Evolutionary conservation across 2,329 filamentous ascomycete species (phyloP).

Genomic region (Pseudocercospora crystallina): DNA sequence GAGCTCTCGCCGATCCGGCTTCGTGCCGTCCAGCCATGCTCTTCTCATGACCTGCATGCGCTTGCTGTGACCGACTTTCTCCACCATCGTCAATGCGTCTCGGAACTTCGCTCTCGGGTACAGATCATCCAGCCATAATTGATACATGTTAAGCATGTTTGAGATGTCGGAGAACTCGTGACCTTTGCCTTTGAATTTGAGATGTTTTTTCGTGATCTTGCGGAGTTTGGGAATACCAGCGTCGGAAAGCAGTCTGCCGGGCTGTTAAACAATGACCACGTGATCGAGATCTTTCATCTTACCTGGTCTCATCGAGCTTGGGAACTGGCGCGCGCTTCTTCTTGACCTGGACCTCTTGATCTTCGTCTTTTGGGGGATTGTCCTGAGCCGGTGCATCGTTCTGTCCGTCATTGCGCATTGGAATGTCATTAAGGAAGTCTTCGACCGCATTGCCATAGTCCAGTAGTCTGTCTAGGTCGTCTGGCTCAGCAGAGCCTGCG

Average conservation of each 20-base stretch:
- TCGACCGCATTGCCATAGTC: conserved; percentile 68
- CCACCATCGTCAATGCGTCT: conserved; percentile 85
- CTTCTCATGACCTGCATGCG: conserved; percentile 70
- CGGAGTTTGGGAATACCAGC: conserved; percentile 81
- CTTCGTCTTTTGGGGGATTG: conserved; percentile 61
- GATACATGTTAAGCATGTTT: conserved; percentile 83
- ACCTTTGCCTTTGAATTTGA: conserved; percentile 88
- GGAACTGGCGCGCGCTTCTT: conserved; percentile 75
- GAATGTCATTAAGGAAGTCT: conserved; percentile 48
- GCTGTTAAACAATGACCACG: too few relatives aligned
- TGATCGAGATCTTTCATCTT: conserved; percentile 9
- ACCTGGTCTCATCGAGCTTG: conserved; percentile 84
- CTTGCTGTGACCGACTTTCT: conserved; percentile 88
- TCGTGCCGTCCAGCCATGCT: conserved; percentile 80
- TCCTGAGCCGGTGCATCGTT: conserved; percentile 47
- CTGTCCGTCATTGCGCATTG: conserved; percentile 43
- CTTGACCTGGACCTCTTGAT: conserved; percentile 79
- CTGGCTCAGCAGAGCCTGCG: conserved; percentile 29
- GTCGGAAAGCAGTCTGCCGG: conserved; percentile 70
- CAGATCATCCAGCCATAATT: conserved; percentile 93
- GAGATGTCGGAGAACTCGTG: conserved; percentile 91
- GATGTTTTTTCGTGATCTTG: conserved; percentile 63
- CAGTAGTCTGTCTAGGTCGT: conserved; percentile 67
- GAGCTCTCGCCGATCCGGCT: conserved; percentile 44
- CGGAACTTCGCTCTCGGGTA: conserved; percentile 93